A percentile compares a stretch with the other conserved stretches of the same genome.
These are phyloP conservation scores for Debaryomyces subglobosus DNA, from an alignment of 1,139 yeast genomes.

Conservation along the genomic window DNA sequence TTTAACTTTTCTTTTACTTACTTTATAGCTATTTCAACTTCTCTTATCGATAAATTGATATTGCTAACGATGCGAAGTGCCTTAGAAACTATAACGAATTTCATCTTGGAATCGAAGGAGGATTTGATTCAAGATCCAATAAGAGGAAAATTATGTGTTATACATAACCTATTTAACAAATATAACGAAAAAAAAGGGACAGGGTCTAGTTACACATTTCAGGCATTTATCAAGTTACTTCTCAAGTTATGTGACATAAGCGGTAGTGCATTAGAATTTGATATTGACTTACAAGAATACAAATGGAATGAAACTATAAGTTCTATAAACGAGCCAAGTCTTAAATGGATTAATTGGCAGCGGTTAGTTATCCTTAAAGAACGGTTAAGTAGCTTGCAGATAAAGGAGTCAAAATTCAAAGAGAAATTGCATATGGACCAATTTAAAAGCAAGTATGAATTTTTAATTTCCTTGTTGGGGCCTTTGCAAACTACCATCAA, in stretches of 20 bases:
- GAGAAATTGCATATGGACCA: slow-evolving; percentile 6
- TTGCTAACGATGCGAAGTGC: slow-evolving; percentile 9
- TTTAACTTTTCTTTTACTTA: neutral
- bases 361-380: slow-evolving; percentile 21
- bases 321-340: neutral
- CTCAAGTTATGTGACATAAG: slow-evolving; percentile 28
- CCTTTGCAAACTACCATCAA: slow-evolving; percentile 19
- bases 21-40: neutral
- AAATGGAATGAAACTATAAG: neutral
- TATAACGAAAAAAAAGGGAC: neutral
- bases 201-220: slow-evolving; percentile 5
- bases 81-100: slow-evolving; percentile 19
- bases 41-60: neutral
- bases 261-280: slow-evolving; percentile 22
- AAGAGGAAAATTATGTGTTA: slow-evolving; percentile 23
- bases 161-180: slow-evolving; percentile 15
- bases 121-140: slow-evolving; percentile 20
- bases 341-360: slow-evolving; percentile 22
- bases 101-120: slow-evolving; percentile 17
- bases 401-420: slow-evolving; percentile 9
- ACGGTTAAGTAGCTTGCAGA: slow-evolving; percentile 15
- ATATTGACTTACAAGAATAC: slow-evolving; percentile 2
- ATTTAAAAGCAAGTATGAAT: slow-evolving; percentile 9
- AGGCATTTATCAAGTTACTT: slow-evolving; percentile 20
- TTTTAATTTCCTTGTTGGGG: slow-evolving; percentile 19